These are phyloP conservation scores for Astrothelium subdiscretum DNA, from an alignment of 495 filamentous ascomycete species.

Conservation along the genomic window DNA sequence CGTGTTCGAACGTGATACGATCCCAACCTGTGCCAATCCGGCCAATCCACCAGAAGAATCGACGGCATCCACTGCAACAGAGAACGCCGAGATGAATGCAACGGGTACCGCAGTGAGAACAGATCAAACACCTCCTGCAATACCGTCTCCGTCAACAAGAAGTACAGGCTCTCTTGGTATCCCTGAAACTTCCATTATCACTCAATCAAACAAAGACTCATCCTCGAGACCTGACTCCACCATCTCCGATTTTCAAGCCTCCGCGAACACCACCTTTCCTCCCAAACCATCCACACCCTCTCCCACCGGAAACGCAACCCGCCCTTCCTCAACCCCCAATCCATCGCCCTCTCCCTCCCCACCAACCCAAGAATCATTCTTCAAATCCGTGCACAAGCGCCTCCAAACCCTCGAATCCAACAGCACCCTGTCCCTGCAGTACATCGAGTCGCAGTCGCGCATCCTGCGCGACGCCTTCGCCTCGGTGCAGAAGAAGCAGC, in stretches of 20 bases:
- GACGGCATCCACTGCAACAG: background rate
- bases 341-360: constrained; percentile 55
- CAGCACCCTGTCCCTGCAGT: constrained; percentile 82
- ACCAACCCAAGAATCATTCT: constrained; percentile 91
- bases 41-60: background rate
- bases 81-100: background rate
- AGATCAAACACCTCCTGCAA: background rate
- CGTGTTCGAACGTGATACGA: background rate
- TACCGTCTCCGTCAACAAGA: background rate
- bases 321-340: constrained; percentile 31
- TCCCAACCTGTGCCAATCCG: background rate
- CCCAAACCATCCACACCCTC: constrained; percentile 32
- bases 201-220: background rate
- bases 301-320: background rate
- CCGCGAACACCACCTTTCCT: constrained; percentile 25
- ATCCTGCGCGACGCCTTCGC: constrained; percentile 84
- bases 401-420: constrained; percentile 85
- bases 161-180: background rate
- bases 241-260: background rate
- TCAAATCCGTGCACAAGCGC: constrained; percentile 90
- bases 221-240: background rate
- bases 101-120: background rate
- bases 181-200: background rate
- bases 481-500: constrained; percentile 80
- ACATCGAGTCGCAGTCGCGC: constrained; percentile 91